phyloP scores from a whole-genome alignment of 2,329 filamentous ascomycete species.

The Calonectria leucothoes region DNA sequence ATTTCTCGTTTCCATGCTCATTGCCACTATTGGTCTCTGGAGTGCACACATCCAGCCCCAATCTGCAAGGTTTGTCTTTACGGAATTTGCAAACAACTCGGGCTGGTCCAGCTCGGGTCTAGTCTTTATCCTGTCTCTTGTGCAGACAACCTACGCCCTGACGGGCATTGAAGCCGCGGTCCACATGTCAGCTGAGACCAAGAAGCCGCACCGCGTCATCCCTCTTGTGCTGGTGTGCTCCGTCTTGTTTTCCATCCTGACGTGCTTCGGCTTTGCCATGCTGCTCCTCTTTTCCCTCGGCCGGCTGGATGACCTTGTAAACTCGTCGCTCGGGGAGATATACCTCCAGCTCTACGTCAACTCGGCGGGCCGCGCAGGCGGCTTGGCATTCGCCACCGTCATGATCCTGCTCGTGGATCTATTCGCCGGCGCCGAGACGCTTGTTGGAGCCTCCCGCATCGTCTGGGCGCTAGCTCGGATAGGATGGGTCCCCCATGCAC shows the following conservation, averaged over 20 bases:
- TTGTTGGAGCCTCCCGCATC: background rate
- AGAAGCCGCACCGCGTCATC: background rate
- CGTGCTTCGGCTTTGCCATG: background rate
- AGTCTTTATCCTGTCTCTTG: background rate
- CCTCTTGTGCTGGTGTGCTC: background rate
- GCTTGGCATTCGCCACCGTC: background rate
- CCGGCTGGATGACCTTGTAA: background rate
- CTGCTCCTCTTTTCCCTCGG: background rate
- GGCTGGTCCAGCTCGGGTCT: background rate
- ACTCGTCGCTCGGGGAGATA: background rate
- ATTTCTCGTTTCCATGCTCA: background rate
- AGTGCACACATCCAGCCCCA: background rate
- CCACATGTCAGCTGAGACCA: background rate
- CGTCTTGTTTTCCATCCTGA: background rate
- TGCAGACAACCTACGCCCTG: background rate
- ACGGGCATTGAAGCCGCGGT: background rate
- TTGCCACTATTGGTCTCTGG: background rate
- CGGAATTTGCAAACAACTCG: background rate
- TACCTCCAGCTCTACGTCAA: conserved; percentile 5
- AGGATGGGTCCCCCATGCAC: background rate
- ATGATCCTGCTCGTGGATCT: background rate
- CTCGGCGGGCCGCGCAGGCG: background rate
- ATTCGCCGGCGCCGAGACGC: background rate
- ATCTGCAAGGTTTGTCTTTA: background rate
- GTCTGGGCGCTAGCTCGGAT: background rate